Conservation (phyloP, 345 rosid species). For the Dovyalis caffra region DNA sequence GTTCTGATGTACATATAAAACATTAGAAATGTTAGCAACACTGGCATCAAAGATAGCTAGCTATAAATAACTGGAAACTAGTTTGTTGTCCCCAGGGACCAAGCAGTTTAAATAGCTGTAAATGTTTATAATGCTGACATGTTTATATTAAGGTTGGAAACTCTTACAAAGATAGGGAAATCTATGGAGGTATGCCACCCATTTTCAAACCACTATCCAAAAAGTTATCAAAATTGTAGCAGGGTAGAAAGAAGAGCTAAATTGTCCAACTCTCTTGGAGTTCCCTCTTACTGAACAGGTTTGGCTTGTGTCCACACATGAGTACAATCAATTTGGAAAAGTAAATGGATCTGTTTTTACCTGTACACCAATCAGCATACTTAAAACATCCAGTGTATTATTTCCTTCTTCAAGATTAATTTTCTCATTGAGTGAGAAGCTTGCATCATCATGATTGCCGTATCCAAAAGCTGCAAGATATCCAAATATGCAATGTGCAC, state of each 20-base stretch:
- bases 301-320: neutral
- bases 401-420: constrained; percentile 44
- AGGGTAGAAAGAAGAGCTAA: too few species aligned
- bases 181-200: too few species aligned
- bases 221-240: too few species aligned
- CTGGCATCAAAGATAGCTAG: neutral
- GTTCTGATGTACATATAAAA: constrained; percentile 34
- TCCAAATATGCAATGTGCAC: neutral
- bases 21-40: neutral
- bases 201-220: too few species aligned
- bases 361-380: constrained; percentile 64
- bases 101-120: too few species aligned
- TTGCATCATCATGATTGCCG: constrained; percentile 52
- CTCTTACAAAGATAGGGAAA: too few species aligned
- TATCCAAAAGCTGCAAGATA: constrained; percentile 46
- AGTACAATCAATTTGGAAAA: neutral
- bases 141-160: too few species aligned
- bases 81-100: neutral
- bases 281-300: too few species aligned
- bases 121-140: too few species aligned
- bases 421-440: constrained; percentile 40
- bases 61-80: neutral
- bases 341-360: constrained; percentile 21
- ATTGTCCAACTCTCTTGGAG: too few species aligned
- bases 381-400: constrained; percentile 53